A percentile compares a stretch with the other conserved stretches of the same genome.
Conservation (phyloP, 257 asterid genomes). For the Plectranthus barbatus region DNA sequence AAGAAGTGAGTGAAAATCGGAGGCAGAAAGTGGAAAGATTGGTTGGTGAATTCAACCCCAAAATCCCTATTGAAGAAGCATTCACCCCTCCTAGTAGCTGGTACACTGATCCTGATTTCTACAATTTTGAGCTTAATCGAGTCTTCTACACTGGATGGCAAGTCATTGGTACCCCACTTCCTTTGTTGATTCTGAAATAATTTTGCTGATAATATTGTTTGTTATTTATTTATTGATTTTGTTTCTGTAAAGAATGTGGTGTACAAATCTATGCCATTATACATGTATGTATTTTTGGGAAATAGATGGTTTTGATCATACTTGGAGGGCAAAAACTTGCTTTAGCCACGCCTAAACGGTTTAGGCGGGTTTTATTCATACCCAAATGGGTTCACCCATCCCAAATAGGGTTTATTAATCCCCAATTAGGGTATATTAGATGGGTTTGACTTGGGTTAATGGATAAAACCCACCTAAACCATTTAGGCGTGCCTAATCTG, state of each 20-base stretch:
- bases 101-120: constrained; percentile 65
- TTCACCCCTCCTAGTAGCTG: constrained; percentile 74
- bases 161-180: constrained; percentile 38
- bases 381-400: too few relatives aligned
- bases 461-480: too few relatives aligned
- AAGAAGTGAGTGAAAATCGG: neutral
- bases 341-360: too few relatives aligned
- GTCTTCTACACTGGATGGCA: constrained; percentile 77
- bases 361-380: too few relatives aligned
- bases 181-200: neutral
- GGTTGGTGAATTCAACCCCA: constrained; percentile 51
- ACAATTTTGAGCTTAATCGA: constrained; percentile 46
- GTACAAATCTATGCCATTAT: neutral
- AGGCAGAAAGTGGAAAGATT: constrained; percentile 20
- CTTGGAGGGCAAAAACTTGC: too few relatives aligned
- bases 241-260: neutral
- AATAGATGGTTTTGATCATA: neutral
- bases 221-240: too few relatives aligned
- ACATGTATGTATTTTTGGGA: neutral
- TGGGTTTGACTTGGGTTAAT: too few relatives aligned
- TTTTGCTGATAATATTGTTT: neutral
- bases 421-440: too few relatives aligned
- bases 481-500: too few relatives aligned
- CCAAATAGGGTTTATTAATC: too few relatives aligned
- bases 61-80: constrained; percentile 63